A percentile compares a stretch with the other conserved stretches of the same genome.
Evolutionary conservation across 495 filamentous ascomycete genomes (phyloP).

Genomic region (Penicillium simplicissimum): DNA sequence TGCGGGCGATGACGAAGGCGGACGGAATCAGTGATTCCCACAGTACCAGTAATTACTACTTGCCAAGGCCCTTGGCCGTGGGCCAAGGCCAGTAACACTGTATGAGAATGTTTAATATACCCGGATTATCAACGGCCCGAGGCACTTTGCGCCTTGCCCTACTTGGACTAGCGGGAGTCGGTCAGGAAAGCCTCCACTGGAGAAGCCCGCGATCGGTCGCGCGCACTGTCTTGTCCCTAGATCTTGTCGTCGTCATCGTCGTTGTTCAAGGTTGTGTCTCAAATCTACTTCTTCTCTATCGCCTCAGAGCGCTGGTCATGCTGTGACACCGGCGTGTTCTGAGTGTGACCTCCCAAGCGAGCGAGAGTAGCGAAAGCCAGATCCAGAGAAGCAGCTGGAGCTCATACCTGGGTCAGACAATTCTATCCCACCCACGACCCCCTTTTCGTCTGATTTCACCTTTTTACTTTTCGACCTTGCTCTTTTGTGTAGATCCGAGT

Average conservation of each 20-base stretch:
- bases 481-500: constrained; percentile 6
- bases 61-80: not conserved
- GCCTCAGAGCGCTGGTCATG: constrained; percentile 22
- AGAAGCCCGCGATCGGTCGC: constrained; percentile 48
- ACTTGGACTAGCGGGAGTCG: constrained; percentile 34
- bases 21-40: constrained; percentile 12
- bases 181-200: constrained; percentile 45
- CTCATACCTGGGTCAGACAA: constrained; percentile 14
- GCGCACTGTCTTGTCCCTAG: constrained; percentile 38
- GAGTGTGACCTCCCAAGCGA: constrained; percentile 19
- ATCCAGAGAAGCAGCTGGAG: constrained; percentile 23
- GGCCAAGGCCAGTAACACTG: not conserved
- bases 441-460: not conserved
- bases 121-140: constrained; percentile 22
- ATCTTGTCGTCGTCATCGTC: constrained; percentile 9
- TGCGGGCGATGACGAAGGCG: constrained; percentile 36
- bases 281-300: not conserved
- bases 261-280: constrained; percentile 1
- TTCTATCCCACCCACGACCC: constrained; percentile 1
- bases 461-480: not conserved
- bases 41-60: constrained; percentile 13
- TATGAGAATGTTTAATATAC: not conserved
- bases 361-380: constrained; percentile 2
- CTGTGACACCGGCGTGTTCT: constrained; percentile 27
- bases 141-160: constrained; percentile 5